Evolutionary conservation across 352 stramenopile species (phyloP), one percentile per base, ranked within the genome.

Genomic region (Peronosclerospora sorghi): DNA sequence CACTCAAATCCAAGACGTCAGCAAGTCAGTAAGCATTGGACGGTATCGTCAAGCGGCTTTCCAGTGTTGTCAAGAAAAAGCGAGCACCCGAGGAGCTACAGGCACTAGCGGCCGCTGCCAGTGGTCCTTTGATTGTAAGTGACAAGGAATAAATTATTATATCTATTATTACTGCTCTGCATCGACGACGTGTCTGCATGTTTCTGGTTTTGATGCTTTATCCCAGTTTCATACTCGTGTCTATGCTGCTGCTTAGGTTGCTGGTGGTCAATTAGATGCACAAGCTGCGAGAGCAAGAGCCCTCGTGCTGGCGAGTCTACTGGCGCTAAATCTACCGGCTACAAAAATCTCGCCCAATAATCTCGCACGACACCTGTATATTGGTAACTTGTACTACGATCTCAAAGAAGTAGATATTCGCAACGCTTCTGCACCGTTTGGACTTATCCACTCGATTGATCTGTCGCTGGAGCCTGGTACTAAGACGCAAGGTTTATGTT

Each of bases 301-400:
- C 1, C 51, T 88, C 30, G 73, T 73, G 1, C 71, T 86, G 35
- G 76, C 76, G 19, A 88, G 68, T 68, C 32, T 88, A 15, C 46
- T 88, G 54, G 59, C 76, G 24, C 59, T 86, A 20, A 74, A 66
- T 13, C 43, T 88, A 8, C 62, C 71, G 0, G 52, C 52, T 18
- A 50, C 62, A 26, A 72, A 72, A 26, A 47, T 78, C 13, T 79
- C 70, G 27, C 54, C 65, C 12, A 62, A 57, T 35, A 73, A 88
- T n/a, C 52, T 88, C 50, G 76, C 76, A 13, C 64, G 70, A 32
- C 68, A 73, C 2, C 48, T 88, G 27, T 88, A 88, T 51, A 80
- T 88, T 27, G 76, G 73, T 36, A 88, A 88, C 14, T 45, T 88
- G 14, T 85, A 86, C 54, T 88, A 88, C 54, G 76, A 86, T 32